These are phyloP conservation scores for Lactifluus piperatus DNA, from an alignment of 768 basidiomycete species.

Conservation along the genomic window DNA sequence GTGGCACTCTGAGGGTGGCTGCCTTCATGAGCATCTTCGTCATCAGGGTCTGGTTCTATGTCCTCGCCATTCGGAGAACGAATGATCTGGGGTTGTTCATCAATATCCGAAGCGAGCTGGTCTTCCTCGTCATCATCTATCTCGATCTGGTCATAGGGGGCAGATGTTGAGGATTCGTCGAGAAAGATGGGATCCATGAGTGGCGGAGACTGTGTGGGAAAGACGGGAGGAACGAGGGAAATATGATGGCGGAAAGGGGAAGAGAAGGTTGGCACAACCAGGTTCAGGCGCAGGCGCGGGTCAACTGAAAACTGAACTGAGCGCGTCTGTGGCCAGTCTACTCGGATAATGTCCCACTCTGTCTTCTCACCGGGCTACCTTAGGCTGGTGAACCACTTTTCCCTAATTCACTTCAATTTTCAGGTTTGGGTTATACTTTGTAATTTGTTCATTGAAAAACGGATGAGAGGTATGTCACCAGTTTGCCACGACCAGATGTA, in stretches of 20 bases:
- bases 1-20: neutral
- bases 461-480: neutral
- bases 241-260: conserved; percentile 6
- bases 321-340: neutral
- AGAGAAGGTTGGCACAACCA: neutral
- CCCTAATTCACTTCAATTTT: neutral
- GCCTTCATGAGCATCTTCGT: conserved; percentile 8
- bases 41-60: conserved; percentile 19
- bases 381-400: neutral
- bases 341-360: neutral
- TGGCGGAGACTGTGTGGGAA: conserved; percentile 1
- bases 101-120: conserved; percentile 18
- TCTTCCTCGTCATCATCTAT: conserved; percentile 22
- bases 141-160: conserved; percentile 14
- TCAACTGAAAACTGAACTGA: neutral
- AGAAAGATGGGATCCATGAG: conserved; percentile 21
- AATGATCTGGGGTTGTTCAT: conserved; percentile 1
- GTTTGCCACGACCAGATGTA: neutral
- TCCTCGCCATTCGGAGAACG: conserved; percentile 16
- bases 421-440: neutral
- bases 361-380: neutral
- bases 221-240: conserved; percentile 3
- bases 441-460: neutral
- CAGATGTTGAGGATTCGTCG: conserved; percentile 10
- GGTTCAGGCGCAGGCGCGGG: neutral